phyloP scores from a whole-genome alignment of 2,329 filamentous ascomycete species.

The Botrytis medusae region DNA sequence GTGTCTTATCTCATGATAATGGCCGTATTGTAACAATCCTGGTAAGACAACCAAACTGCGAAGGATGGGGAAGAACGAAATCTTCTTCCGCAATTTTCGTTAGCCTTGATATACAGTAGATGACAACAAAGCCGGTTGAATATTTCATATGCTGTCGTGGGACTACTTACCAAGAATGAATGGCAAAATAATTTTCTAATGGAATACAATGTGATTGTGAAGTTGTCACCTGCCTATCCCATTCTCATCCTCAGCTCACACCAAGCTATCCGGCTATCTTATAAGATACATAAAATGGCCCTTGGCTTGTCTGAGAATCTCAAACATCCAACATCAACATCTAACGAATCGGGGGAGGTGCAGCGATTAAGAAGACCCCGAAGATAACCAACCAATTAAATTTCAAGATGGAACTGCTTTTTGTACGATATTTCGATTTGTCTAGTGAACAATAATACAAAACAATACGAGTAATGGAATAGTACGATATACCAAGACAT shows the following conservation, averaged over 20 bases:
- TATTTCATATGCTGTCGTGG: not conserved
- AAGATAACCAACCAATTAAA: not conserved
- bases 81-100: constrained; percentile 5
- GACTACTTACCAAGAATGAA: not conserved
- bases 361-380: not conserved
- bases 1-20: constrained; percentile 24
- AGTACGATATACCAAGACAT: not conserved
- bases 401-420: not conserved
- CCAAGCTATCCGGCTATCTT: not conserved
- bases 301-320: constrained; percentile 7
- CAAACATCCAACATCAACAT: not conserved
- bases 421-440: not conserved
- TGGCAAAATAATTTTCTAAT: not conserved
- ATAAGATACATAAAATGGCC: not conserved
- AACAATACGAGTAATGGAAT: not conserved
- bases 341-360: not conserved
- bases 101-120: not conserved
- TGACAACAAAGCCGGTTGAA: not conserved
- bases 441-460: not conserved
- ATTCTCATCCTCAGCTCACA: not conserved
- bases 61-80: not conserved
- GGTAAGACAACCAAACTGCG: constrained; percentile 8
- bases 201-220: not conserved
- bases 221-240: constrained; percentile 9
- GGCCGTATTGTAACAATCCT: constrained; percentile 11